A percentile compares a stretch with the other conserved stretches of the same genome.
Evolutionary conservation across 208 protist genomes (phyloP).

Genomic region (Trypanosomatidae sp.): DNA sequence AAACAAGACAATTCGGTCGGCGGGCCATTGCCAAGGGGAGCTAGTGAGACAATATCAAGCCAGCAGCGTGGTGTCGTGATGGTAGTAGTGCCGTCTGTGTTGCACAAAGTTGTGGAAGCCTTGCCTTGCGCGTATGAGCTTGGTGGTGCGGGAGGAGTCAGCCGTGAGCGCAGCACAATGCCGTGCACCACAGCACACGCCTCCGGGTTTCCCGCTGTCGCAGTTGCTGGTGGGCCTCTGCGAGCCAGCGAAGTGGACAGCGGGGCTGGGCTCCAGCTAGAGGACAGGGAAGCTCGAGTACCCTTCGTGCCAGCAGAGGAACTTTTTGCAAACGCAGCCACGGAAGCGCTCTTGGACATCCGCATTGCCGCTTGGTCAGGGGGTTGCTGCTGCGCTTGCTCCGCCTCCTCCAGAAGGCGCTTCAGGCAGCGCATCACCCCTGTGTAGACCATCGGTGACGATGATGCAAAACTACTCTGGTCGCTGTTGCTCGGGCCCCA

Average conservation of each 20-base stretch:
- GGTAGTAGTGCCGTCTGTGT: background rate
- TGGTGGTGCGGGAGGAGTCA: background rate
- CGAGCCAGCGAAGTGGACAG: background rate
- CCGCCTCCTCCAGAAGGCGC: background rate
- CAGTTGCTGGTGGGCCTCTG: background rate
- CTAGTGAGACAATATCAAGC: slow-evolving; percentile 8
- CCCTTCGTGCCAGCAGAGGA: background rate
- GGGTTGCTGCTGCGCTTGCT: background rate
- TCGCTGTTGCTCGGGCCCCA: background rate
- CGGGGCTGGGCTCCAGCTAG: background rate
- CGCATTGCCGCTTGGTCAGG: background rate
- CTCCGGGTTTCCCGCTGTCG: background rate
- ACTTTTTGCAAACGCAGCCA: background rate
- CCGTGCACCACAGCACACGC: slow-evolving; percentile 40
- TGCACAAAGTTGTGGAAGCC: background rate
- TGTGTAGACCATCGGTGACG: background rate
- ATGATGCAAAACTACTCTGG: background rate
- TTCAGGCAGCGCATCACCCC: slow-evolving; percentile 3
- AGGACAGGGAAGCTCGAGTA: background rate
- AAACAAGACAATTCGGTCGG: background rate
- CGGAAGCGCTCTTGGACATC: background rate
- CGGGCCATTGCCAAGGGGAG: background rate
- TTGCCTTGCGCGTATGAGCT: background rate
- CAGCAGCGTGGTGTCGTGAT: slow-evolving; percentile 1
- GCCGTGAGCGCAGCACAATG: slow-evolving; percentile 44